A percentile compares a stretch with the other conserved stretches of the same genome.
Conservation (phyloP, 805 yeast genomes). For the Schizosaccharomyces lindneri region DNA sequence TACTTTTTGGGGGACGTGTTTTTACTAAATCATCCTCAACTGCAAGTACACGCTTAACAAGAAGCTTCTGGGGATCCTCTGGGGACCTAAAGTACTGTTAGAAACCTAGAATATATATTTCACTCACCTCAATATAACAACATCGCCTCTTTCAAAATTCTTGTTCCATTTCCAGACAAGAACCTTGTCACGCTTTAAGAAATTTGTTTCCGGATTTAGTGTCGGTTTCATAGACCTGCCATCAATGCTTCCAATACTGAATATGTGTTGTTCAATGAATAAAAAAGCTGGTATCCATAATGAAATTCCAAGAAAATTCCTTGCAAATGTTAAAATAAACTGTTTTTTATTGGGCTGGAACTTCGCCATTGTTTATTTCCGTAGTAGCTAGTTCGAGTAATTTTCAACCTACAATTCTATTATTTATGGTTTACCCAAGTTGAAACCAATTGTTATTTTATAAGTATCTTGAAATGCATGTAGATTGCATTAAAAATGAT, state of each 20-base stretch:
- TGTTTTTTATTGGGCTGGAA: neutral
- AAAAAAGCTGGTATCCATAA: neutral
- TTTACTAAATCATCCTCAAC: neutral
- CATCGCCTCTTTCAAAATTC: neutral
- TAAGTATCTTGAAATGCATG: too few species aligned
- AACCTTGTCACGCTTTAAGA: neutral
- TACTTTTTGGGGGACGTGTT: neutral
- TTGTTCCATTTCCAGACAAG: neutral
- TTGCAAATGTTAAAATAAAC: neutral
- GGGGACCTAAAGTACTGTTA: neutral
- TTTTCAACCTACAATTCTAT: too few species aligned
- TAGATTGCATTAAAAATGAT: too few species aligned
- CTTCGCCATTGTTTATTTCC: neutral
- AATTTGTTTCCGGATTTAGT: constrained; percentile 2
- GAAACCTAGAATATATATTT: neutral
- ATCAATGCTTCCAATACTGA: neutral
- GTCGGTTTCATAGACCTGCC: constrained; percentile 2
- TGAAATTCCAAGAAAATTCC: neutral
- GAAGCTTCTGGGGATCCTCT: neutral
- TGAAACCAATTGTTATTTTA: too few species aligned
- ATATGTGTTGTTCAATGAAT: neutral
- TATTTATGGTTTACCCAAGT: too few species aligned
- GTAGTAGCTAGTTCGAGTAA: too few species aligned
- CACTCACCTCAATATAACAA: constrained; percentile 1
- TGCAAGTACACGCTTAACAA: neutral